Percentiles rank a stretch among this genome's conserved stretches.
Evolutionary conservation across 1,284 basidiomycete genomes (phyloP).

Genomic region (Coniophora puteana): DNA sequence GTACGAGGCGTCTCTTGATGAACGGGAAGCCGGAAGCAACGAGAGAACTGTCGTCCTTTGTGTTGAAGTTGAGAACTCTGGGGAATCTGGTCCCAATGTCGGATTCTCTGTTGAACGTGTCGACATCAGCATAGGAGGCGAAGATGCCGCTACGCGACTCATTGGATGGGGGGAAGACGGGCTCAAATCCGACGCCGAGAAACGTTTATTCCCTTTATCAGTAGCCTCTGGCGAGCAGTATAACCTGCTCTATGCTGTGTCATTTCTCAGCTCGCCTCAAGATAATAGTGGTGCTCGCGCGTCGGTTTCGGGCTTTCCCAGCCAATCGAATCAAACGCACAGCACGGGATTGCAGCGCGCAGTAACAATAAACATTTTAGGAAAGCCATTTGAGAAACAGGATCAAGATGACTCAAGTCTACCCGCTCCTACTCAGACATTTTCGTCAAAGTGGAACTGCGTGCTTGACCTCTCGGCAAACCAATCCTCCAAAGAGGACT

Average conservation of each 20-base stretch:
- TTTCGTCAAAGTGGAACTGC: slow-evolving; percentile 86
- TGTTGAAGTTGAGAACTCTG: slow-evolving; percentile 80
- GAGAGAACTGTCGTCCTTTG: slow-evolving; percentile 84
- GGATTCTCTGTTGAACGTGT: slow-evolving; percentile 74
- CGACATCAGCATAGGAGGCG: slow-evolving; percentile 70
- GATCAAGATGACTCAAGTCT: slow-evolving; percentile 15
- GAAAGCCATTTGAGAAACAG: slow-evolving; percentile 46
- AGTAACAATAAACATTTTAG: slow-evolving; percentile 75
- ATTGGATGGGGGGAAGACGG: slow-evolving; percentile 63
- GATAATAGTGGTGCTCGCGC: slow-evolving; percentile 48
- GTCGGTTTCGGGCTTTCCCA: slow-evolving; percentile 9
- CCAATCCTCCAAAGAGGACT: slow-evolving; percentile 23
- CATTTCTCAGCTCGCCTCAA: slow-evolving; percentile 63
- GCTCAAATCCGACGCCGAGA: slow-evolving; percentile 31
- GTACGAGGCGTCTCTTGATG: slow-evolving; percentile 44
- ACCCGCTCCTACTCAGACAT: slow-evolving; percentile 64
- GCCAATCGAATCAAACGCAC: too few relatives aligned
- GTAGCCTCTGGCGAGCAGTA: slow-evolving; percentile 74
- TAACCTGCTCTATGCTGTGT: slow-evolving; percentile 83
- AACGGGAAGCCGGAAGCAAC: slow-evolving; percentile 68
- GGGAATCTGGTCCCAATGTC: slow-evolving; percentile 47
- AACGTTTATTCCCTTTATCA: slow-evolving; percentile 64
- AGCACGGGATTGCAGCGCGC: slow-evolving; percentile 59
- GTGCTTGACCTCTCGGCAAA: slow-evolving; percentile 69
- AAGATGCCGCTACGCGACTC: slow-evolving; percentile 65